Percentiles rank a stretch among this genome's conserved stretches.
These are phyloP conservation scores for Schizosaccharomyces versatilis DNA, from an alignment of 1,139 yeast genomes.

Conservation along the genomic window DNA sequence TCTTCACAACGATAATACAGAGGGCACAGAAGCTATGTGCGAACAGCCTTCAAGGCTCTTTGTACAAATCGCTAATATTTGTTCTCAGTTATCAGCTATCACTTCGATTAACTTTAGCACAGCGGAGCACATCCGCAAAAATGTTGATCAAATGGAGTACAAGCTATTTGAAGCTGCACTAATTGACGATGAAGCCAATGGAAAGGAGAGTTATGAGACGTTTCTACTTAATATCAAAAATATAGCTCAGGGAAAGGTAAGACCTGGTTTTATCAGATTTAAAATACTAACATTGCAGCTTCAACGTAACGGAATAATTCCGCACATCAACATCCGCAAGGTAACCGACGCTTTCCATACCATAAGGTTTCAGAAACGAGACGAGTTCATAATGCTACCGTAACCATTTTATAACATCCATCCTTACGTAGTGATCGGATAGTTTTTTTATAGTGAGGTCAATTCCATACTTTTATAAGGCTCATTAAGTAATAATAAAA, in stretches of 20 bases:
- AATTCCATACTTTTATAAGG: too few relatives aligned
- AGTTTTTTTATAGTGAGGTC: too few relatives aligned
- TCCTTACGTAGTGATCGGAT: too few relatives aligned
- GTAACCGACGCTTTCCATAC: not conserved
- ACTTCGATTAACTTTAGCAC: not conserved
- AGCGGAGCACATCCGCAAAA: not conserved
- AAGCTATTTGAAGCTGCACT: not conserved
- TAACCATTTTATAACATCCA: too few relatives aligned
- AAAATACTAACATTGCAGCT: not conserved
- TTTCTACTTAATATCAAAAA: not conserved
- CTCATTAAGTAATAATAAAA: too few relatives aligned
- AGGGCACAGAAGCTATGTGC: not conserved
- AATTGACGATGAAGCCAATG: not conserved
- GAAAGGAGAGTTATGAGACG: not conserved
- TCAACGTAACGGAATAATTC: not conserved
- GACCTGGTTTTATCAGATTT: not conserved
- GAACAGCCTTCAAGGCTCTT: not conserved
- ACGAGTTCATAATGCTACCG: not conserved
- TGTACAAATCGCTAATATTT: not conserved
- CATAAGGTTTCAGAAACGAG: not conserved
- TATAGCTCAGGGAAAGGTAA: not conserved
- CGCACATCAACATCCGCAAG: not conserved
- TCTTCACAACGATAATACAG: too few relatives aligned
- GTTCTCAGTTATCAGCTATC: not conserved
- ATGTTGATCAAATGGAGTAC: not conserved